Evolutionary conservation across 805 yeast species (phyloP), one percentile per base, ranked within the genome.

Genomic region (Hanseniaspora osmophila): DNA sequence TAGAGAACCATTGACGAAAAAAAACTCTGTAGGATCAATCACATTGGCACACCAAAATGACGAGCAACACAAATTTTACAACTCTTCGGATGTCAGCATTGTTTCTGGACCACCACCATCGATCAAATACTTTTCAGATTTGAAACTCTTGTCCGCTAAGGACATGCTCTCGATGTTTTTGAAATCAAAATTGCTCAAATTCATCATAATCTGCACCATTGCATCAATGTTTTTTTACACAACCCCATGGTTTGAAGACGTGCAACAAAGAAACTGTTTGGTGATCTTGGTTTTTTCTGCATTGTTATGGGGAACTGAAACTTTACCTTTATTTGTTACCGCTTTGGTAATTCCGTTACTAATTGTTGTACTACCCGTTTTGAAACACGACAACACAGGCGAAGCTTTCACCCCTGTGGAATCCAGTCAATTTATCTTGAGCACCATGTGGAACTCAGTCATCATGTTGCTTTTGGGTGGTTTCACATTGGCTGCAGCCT

Each of bases 361-460:
- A 44, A 77, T 86, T 37, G 94, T 92, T 1, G 61, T 78, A 0
- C 68, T 86, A 17, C 74, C 78, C 2, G 87, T 86, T 1, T 61
- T 83, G 52, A 80, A 78, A 50, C 77, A 79, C 52, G 71, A 72
- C 2, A 64, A 59, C 4, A 62, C 71, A 1, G 71, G 71, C 11
- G 63, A 65, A 18, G 69, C 77, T 0, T 67, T 88, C 71, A 52
- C 62, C 2, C 80, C 90, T 1, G 66, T 75, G 0, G 83, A 74
- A 7, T 73, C 95, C 0, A 68, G 73, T 0, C 76, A 78, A 54
- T 84, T 72, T 57, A 84, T 90, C 44, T 75, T 92, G 51, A 69
- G 85, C 1, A 69, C 87, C 16, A 90, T 90, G 97, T 90, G 96
- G 96, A 79, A 88, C 7, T 85, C 96, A 1, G 94, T 87, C 13